Evolutionary conservation across 225 moss, liverwort and hornwort species (phyloP), one percentile per base, ranked within the genome.

Genomic region (Ulota crispa): DNA sequence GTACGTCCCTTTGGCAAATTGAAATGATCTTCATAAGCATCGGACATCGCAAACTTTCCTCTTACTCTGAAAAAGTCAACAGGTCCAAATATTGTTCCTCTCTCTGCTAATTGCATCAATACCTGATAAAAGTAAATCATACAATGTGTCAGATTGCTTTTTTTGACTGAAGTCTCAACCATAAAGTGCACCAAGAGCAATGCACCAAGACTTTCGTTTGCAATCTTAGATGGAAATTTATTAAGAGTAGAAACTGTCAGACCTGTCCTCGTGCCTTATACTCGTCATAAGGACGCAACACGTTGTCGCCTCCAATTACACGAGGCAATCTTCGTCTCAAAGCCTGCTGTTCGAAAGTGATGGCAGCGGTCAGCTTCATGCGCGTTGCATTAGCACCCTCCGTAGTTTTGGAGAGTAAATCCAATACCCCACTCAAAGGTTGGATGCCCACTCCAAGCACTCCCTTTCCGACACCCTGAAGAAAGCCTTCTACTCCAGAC

Each of bases 181-280:
- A n/a, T 50, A 18, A 50, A 50, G 50, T 18, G 50, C 16, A 50
- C 50, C 41, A 24, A 71, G 24, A 76, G 59, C 60, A 80, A 20
- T 50, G 50, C 16, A 50, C 50, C 41, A 24, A 71, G 30, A 76
- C 41, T 45, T 5, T 43, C 54, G 19, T 20, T 31, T 67, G 43
- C 70, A 64, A 80, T 34, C 43, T 14, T 43, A 45, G 26, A 68
- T 32, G 53, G 4, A 64, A 75, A 69, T 28, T 43, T 41, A 55
- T 45, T 31, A 63, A 64, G 41, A 59, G 71, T 6, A 27, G 31
- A 50, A 55, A 64, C 12, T 62, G 28, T 65, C 75, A 68, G 75
- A 95, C 97, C 94, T 95, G 97, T 76, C 97, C 97, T 86, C 95
- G 94, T 50, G 97, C 95, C 85, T 94, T 98, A 72, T 94, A 98